Percentiles rank a stretch among this genome's conserved stretches.
Evolutionary conservation across 1,284 basidiomycete genomes (phyloP).

Genomic region (Malassezia nana): DNA sequence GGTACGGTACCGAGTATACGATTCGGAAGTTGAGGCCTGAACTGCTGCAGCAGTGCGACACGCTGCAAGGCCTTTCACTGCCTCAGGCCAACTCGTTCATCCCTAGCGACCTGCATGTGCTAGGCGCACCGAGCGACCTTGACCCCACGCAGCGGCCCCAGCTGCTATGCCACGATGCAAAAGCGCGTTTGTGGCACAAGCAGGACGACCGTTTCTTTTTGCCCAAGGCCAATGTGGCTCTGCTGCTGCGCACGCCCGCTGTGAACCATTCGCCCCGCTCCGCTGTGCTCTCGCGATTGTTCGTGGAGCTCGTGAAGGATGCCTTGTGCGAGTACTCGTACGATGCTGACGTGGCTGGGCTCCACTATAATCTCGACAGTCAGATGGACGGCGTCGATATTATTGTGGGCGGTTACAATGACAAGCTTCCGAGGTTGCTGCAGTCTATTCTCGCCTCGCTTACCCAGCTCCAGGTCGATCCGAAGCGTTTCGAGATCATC

Average conservation of each 20-base stretch:
- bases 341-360: conserved; percentile 81
- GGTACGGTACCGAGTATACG: conserved; percentile 48
- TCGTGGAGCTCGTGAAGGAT: conserved; percentile 76
- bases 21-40: conserved; percentile 27
- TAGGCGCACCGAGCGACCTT: conserved; percentile 19
- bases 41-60: conserved; percentile 15
- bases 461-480: conserved; percentile 60
- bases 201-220: conserved; percentile 46
- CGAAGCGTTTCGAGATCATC: conserved; percentile 67
- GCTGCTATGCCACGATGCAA: conserved; percentile 32
- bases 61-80: conserved; percentile 35
- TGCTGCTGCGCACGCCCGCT: conserved; percentile 41
- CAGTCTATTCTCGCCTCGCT: conserved; percentile 66
- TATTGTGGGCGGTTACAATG: conserved; percentile 76
- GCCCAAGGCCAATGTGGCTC: conserved; percentile 46
- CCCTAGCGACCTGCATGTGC: conserved; percentile 34
- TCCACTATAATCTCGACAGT: conserved; percentile 65
- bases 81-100: conserved; percentile 45
- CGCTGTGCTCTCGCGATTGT: conserved; percentile 57
- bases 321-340: conserved; percentile 82
- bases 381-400: conserved; percentile 64
- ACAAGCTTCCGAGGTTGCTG: conserved; percentile 73
- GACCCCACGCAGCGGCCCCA: conserved; percentile 35
- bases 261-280: conserved; percentile 46
- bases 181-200: conserved; percentile 46